Base-by-base conservation (phyloP, 768 basidiomycete genomes). In the Termitomyces sp. region DNA sequence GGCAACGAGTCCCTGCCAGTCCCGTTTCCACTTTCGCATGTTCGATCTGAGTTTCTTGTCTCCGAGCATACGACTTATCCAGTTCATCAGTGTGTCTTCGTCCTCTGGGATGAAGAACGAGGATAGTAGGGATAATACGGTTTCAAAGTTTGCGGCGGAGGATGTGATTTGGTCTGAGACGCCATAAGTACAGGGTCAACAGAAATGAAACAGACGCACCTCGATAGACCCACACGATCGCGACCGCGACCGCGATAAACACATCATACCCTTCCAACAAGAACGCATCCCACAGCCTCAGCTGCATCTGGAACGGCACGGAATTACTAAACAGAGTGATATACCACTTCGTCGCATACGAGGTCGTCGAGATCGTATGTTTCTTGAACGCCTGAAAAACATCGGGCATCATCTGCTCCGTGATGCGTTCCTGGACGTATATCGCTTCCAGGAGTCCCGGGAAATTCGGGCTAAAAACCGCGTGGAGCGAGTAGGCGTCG, bases 261-360 rank as follows among this genome's bases (percentile, higher is more conserved):
- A 94, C 72, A 66, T 99, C 96, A 63, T 85, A 80, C 10, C 97
- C 97, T 60, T 98, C 96, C 22, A 95, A 72, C 47, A 97, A 75
- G 67, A 97, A 91, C 11, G 83, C 92, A 68, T 99, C 97, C 96
- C 96, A 99, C 32, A 99, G 68, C 60, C 97, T 81, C 28, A 98
- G 74, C 74, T 98, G 94, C 48, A 89, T 93, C 71, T 95, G 92
- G 70, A 96, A 98, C 24, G 96, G 94, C 44, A 99, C 88, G 0
- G 92, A 91, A 68, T 96, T 97, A 51, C 94, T 86, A 67, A 98
- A 99, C 14, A 98, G 77, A 2, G 97, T 98, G 71, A 99, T 98
- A 69, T 98, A 99, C 97, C 97, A 98, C 72, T 98, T 98, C 2
- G 96, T 98, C 28, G 94, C 94, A 73, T 96, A 99, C 20, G 92